Percentiles rank a stretch among this genome's conserved stretches.
Conservation (phyloP, 176 grass and related monocot species). For the Cenchrus fungigraminus region DNA sequence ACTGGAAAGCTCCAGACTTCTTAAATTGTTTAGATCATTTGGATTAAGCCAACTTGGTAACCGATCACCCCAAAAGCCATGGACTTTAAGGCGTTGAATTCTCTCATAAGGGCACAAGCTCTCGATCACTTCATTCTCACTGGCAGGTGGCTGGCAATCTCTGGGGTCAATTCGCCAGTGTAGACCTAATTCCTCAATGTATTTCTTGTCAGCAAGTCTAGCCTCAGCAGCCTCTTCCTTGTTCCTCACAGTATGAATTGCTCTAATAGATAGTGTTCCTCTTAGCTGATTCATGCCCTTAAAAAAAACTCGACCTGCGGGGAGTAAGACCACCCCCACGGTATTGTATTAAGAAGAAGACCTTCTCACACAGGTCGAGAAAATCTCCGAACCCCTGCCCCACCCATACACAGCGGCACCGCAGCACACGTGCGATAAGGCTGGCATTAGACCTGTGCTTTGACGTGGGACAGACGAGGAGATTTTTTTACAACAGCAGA, state of each 20-base stretch:
- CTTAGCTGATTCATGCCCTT: constrained; percentile 43
- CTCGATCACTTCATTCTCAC: background rate
- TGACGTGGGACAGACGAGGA: no score
- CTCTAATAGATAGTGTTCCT: constrained; percentile 1
- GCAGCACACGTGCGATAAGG: no score
- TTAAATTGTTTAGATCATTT: background rate
- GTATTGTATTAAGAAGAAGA: no score
- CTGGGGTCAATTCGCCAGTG: background rate
- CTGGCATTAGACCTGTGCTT: no score
- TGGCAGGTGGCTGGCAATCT: background rate
- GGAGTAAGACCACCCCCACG: no score
- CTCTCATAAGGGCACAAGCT: background rate
- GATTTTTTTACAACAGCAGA: no score
- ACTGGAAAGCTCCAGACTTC: background rate
- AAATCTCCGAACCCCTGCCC: no score
- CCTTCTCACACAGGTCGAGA: no score
- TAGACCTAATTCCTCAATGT: constrained; percentile 25
- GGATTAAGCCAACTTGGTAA: constrained; percentile 18
- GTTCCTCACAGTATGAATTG: background rate
- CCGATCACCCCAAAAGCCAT: background rate
- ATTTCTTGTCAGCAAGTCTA: constrained; percentile 40
- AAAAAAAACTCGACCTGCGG: no score
- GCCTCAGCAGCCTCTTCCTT: constrained; percentile 37
- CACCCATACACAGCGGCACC: no score
- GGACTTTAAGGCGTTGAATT: background rate